A percentile compares a stretch with the other conserved stretches of the same genome.
phyloP scores from a whole-genome alignment of 225 moss, liverwort and hornwort genomes.

The Ulota crispa region DNA sequence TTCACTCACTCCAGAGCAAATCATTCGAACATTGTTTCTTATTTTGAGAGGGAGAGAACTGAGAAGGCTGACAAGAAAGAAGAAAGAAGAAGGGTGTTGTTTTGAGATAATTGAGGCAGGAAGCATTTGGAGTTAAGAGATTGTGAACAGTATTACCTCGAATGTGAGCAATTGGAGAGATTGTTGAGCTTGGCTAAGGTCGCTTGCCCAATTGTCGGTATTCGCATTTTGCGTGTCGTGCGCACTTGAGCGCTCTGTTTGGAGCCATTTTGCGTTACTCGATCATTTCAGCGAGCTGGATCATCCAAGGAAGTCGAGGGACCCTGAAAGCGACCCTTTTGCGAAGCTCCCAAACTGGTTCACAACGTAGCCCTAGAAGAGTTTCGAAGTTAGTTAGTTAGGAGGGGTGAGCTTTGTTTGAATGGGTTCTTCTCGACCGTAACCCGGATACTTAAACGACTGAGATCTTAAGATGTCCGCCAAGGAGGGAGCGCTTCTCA shows the following conservation, averaged over 20 bases:
- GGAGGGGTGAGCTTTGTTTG: neutral
- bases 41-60: neutral
- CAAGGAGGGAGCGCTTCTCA: conserved; percentile 39
- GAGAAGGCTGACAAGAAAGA: neutral
- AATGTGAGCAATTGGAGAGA: conserved; percentile 12
- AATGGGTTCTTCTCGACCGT: conserved; percentile 24
- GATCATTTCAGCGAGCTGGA: conserved; percentile 40
- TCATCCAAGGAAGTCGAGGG: conserved; percentile 22
- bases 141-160: neutral
- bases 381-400: conserved; percentile 5
- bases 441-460: conserved; percentile 4
- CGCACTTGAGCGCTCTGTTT: neutral
- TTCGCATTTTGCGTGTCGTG: neutral
- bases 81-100: neutral
- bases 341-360: conserved; percentile 24
- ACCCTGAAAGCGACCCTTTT: conserved; percentile 18
- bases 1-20: neutral
- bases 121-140: neutral
- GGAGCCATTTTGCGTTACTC: neutral
- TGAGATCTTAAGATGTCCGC: conserved; percentile 30
- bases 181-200: neutral
- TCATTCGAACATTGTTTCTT: neutral
- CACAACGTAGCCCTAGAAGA: conserved; percentile 26
- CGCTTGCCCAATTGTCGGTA: neutral
- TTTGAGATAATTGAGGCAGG: neutral